These are phyloP conservation scores for Blumeria hordei DNA, from an alignment of 2,329 filamentous ascomycete species.

Conservation along the genomic window DNA sequence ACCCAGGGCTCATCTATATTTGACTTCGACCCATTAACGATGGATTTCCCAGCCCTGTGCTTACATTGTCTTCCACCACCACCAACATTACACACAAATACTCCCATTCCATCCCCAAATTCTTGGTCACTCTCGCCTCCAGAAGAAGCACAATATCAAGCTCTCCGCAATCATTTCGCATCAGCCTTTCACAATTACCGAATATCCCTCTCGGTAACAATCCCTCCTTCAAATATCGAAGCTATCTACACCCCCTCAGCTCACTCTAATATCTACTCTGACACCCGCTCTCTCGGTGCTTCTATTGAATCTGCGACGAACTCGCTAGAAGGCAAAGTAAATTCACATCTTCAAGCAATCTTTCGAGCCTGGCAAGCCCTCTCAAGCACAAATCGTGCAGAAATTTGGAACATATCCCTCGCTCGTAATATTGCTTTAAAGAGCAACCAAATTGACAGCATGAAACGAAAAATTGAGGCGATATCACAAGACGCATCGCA, in stretches of 20 bases:
- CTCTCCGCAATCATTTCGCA: conserved; percentile 40
- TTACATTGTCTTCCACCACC: conserved; percentile 61
- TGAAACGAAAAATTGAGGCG: conserved; percentile 22
- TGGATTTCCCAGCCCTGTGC: conserved; percentile 69
- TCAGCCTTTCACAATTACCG: conserved; percentile 45
- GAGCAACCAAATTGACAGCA: conserved; percentile 24
- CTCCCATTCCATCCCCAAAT: conserved; percentile 49
- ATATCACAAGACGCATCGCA: conserved; percentile 27
- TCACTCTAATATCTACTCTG: background rate
- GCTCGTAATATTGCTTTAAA: conserved; percentile 34
- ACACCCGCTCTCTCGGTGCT: conserved; percentile 16
- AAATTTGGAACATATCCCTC: conserved; percentile 37
- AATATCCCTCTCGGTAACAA: conserved; percentile 24
- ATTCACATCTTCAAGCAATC: conserved; percentile 52
- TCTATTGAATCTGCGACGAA: conserved; percentile 16
- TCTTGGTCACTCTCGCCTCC: conserved; percentile 69
- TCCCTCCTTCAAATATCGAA: conserved; percentile 26
- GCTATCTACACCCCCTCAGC: conserved; percentile 16
- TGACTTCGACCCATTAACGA: conserved; percentile 63
- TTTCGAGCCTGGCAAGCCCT: conserved; percentile 55
- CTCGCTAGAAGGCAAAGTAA: conserved; percentile 40
- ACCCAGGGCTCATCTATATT: conserved; percentile 34
- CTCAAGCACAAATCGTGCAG: conserved; percentile 26
- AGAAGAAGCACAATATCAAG: conserved; percentile 46
- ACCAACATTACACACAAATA: conserved; percentile 53